Conservation (phyloP, 2,329 filamentous ascomycete species). For the Penicillium sp. region DNA sequence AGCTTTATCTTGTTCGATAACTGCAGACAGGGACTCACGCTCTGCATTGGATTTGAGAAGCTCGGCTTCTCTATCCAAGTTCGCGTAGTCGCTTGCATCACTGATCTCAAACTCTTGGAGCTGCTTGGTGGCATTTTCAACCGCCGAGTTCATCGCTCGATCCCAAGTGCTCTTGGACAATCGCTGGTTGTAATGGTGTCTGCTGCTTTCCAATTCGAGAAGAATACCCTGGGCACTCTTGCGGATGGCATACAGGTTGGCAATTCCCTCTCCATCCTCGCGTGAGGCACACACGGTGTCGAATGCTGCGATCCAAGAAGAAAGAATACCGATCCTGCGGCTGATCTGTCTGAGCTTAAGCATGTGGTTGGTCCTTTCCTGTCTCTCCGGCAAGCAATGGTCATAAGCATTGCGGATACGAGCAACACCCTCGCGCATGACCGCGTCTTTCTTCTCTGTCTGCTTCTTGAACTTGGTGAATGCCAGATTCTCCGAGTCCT, state of each 20-base stretch:
- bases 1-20: conserved; percentile 80
- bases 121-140: conserved; percentile 81
- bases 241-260: conserved; percentile 71
- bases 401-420: conserved; percentile 83
- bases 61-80: conserved; percentile 78
- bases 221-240: conserved; percentile 88
- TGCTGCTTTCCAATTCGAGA: conserved; percentile 82
- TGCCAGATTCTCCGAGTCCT: conserved; percentile 77
- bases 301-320: conserved; percentile 89
- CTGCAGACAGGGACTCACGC: conserved; percentile 72
- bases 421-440: conserved; percentile 74
- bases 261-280: conserved; percentile 66
- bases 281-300: conserved; percentile 75
- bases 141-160: conserved; percentile 78
- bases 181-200: conserved; percentile 86
- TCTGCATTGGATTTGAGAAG: conserved; percentile 80
- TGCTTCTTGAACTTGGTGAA: conserved; percentile 91
- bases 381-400: conserved; percentile 72
- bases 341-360: conserved; percentile 81
- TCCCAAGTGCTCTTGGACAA: conserved; percentile 84
- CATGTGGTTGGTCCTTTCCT: conserved; percentile 76
- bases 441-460: conserved; percentile 75
- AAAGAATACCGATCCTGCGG: conserved; percentile 80
- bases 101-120: conserved; percentile 68
- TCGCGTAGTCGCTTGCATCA: conserved; percentile 69